phyloP scores from a whole-genome alignment of 495 filamentous ascomycete genomes.

The Hypoxylon lienhwacheense region DNA sequence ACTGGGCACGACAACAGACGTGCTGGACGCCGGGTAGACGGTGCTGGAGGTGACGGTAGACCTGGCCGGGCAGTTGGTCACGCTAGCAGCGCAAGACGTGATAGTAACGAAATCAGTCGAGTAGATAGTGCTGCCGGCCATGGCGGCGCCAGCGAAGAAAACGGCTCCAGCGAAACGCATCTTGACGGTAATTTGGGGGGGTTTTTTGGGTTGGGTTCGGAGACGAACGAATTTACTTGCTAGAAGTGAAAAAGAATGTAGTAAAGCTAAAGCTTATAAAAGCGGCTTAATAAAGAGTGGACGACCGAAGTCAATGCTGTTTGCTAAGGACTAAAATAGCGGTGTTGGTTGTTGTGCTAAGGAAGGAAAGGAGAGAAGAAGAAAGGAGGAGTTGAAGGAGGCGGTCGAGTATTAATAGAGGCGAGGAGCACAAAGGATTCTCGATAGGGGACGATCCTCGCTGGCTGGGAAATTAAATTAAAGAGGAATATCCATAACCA shows the following conservation, averaged over 20 bases:
- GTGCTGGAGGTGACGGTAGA: conserved; percentile 46
- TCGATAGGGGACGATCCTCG: conserved; percentile 37
- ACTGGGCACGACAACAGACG: too few relatives aligned
- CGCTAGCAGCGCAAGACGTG: conserved; percentile 54
- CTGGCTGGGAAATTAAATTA: conserved; percentile 41
- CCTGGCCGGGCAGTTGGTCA: conserved; percentile 57
- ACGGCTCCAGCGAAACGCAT: conserved; percentile 56
- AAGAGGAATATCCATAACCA: conserved; percentile 29
- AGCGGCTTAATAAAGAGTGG: conserved; percentile 57
- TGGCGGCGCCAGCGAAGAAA: conserved; percentile 55
- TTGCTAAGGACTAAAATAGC: conserved; percentile 48
- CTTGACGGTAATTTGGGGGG: conserved; percentile 58
- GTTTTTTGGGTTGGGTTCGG: conserved; percentile 37
- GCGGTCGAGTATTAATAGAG: conserved; percentile 49
- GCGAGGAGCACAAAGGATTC: conserved; percentile 36
- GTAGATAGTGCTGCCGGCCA: conserved; percentile 57
- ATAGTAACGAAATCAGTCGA: conserved; percentile 59
- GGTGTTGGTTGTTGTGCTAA: conserved; percentile 56
- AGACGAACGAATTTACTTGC: conserved; percentile 37
- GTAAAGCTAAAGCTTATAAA: conserved; percentile 48
- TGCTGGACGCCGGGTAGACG: conserved; percentile 45
- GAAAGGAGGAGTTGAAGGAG: conserved; percentile 35
- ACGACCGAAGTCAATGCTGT: conserved; percentile 61
- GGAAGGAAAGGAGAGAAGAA: conserved; percentile 46
- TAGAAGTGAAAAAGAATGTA: conserved; percentile 43